Conservation (phyloP, 345 rosid genomes). For the Fremontodendron californicum region DNA sequence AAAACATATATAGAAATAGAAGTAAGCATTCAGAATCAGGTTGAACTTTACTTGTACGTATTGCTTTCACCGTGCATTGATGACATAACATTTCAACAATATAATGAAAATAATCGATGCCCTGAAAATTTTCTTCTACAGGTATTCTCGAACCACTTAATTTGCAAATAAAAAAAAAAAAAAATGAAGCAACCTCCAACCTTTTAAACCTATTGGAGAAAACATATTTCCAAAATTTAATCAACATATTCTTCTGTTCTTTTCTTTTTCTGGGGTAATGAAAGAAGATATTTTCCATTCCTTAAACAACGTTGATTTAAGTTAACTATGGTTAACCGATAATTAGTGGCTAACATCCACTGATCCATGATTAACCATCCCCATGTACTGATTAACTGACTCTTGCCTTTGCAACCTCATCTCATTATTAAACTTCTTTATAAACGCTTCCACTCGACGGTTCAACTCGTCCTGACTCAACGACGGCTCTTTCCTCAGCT, state of each 20-base stretch:
- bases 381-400: slow-evolving; percentile 36
- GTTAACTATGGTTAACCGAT: not conserved
- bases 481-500: slow-evolving; percentile 36
- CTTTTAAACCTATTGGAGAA: not conserved
- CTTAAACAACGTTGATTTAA: not conserved
- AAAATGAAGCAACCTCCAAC: no score
- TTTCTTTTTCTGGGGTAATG: not conserved
- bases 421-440: slow-evolving; percentile 39
- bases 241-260: not conserved
- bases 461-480: slow-evolving; percentile 50
- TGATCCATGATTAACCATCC: slow-evolving; percentile 29
- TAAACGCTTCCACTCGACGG: slow-evolving; percentile 43
- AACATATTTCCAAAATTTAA: not conserved
- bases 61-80: no score
- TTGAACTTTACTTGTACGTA: no score
- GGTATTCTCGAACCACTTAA: no score
- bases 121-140: no score
- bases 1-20: no score
- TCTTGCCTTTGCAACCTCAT: slow-evolving; percentile 25
- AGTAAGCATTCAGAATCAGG: no score
- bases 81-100: no score
- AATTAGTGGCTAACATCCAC: slow-evolving; percentile 1
- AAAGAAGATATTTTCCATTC: not conserved
- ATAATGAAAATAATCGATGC: no score
- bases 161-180: no score